phyloP scores from a whole-genome alignment of 139 green algal species.

The Pedinophyceae sp. region DNA sequence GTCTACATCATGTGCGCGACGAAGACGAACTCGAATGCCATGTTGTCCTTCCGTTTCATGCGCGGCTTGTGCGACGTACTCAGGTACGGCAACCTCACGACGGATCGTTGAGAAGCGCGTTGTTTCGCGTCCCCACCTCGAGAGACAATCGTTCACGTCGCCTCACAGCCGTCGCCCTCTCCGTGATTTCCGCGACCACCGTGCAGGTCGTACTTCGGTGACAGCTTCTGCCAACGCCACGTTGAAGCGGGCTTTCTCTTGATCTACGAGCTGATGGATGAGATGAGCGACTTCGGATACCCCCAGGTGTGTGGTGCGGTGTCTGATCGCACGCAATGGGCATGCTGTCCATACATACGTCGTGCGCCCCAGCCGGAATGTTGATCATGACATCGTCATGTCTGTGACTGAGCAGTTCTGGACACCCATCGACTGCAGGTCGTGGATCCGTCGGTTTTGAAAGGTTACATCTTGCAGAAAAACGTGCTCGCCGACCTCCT shows the following conservation, averaged over 20 bases:
- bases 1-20: conserved; percentile 89
- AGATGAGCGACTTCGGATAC: conserved; percentile 74
- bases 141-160: not conserved
- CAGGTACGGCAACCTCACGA: not conserved
- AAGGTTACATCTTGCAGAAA: conserved; percentile 90
- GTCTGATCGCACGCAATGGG: too few relatives aligned
- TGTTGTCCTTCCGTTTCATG: conserved; percentile 83
- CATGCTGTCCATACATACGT: too few relatives aligned
- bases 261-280: conserved; percentile 92
- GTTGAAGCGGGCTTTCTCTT: conserved; percentile 88
- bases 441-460: conserved; percentile 67
- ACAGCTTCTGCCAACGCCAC: conserved; percentile 61
- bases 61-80: conserved; percentile 8
- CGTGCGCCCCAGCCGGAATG: not conserved
- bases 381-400: not conserved
- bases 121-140: not conserved
- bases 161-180: not conserved
- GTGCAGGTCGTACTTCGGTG: conserved; percentile 77
- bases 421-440: conserved; percentile 20
- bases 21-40: conserved; percentile 76
- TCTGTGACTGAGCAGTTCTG: not conserved
- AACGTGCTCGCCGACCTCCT: conserved; percentile 7
- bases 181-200: conserved; percentile 9
- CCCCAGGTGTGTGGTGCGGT: conserved; percentile 63
- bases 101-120: not conserved